These are phyloP conservation scores for Coemansia sp. DNA, from an alignment of 192 early-diverging fungal species.

Conservation along the genomic window DNA sequence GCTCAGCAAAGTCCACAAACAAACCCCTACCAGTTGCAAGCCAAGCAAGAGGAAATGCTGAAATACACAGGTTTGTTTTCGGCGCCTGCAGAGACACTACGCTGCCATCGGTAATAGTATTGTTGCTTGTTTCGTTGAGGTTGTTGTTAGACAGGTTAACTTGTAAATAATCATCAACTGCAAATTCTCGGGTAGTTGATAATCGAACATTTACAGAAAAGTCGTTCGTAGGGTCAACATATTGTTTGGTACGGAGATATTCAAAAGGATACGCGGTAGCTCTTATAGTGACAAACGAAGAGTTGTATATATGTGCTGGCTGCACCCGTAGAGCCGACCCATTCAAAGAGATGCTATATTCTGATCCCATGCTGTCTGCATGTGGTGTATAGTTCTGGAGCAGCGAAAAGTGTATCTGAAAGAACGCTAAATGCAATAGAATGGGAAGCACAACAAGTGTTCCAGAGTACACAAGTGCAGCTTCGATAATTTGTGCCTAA, in stretches of 20 bases:
- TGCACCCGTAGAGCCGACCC: conserved; percentile 76
- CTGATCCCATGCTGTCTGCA: conserved; percentile 88
- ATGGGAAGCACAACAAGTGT: conserved; percentile 68
- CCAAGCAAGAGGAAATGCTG: conserved; percentile 1
- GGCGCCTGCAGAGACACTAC: conserved; percentile 67
- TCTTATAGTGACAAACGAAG: conserved; percentile 80
- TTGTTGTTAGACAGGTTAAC: conserved; percentile 42
- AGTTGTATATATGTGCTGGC: conserved; percentile 77
- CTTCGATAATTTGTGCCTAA: not conserved
- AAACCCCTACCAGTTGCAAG: not conserved
- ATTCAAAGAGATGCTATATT: conserved; percentile 79
- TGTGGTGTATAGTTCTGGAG: conserved; percentile 74
- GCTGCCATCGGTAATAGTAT: conserved; percentile 70
- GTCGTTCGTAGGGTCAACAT: conserved; percentile 45
- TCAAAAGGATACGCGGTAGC: conserved; percentile 81
- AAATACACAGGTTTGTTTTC: conserved; percentile 71
- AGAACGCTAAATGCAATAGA: conserved; percentile 70
- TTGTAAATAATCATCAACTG: conserved; percentile 82
- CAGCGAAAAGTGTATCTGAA: conserved; percentile 80
- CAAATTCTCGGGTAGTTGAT: conserved; percentile 82
- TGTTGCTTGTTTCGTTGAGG: conserved; percentile 53
- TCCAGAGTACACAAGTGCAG: not conserved
- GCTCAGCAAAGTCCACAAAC: conserved; percentile 57
- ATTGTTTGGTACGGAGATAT: conserved; percentile 54
- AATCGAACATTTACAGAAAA: conserved; percentile 8